Base-by-base conservation (phyloP, 148 eudicot species). In the Cornus suecica region DNA sequence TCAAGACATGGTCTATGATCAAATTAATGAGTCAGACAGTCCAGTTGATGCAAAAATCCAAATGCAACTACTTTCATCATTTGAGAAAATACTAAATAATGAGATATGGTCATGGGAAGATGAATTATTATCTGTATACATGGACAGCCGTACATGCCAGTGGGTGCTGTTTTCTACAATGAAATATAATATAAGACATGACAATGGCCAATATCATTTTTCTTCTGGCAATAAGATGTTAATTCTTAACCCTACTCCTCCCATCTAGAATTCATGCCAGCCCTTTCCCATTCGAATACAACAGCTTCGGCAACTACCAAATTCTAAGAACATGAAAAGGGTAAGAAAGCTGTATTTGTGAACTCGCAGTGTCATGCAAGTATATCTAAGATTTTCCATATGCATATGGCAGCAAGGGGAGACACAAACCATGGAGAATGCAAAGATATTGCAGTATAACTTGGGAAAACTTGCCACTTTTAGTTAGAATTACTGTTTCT, bases 1-100 rank as follows among this genome's bases (percentile, higher is more conserved):
- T 96, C 86, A 96, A 81, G 69, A 95, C 89, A 83, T 91, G 92
- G 69, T 96, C 99, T 93, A 82, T 52, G 85, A 80, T 69, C 63
- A 74, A 77, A 77, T 58, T 23, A 80, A 64, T 14, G 42, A 75
- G 63, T 77, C 62, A 30, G 41, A 51, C 27, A 73, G 51, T 76
- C 65, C 65, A 65, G 34, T 32, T 28, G 61, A 69, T 45, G 60
- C 15, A 68, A 9, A 24, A 5, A 56, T 11, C 11, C 52, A 34
- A 60, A 63, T 41, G 28, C 66, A 77, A 75, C 26, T 75, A 24
- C 18, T 15, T 24, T 42, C 58, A 15, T 1, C 22, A 52, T 52
- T 15, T 14, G 8, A 64, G 20, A 41, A 4, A 66, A 75, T 15
- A 28, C 30, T 28, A 1, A 70, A 69, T 28, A 69, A n/a, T n/a